Evolutionary conservation across 371 early-diverging fungal species (phyloP).

Genomic region (Mucor saturninus): DNA sequence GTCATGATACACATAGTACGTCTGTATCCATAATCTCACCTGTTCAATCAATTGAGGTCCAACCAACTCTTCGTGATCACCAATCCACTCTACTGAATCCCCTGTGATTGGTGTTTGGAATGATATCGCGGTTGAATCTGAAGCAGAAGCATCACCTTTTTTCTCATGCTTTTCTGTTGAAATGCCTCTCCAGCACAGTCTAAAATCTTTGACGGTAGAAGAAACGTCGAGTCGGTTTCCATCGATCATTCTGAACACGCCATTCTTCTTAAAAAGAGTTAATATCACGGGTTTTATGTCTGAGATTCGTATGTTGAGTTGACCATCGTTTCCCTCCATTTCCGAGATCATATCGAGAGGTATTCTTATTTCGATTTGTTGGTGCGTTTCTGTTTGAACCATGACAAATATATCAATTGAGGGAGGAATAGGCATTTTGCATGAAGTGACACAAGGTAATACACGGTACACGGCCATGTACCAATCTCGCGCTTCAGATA

Average conservation of each 20-base stretch:
- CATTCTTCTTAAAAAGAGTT: slow-evolving; percentile 6
- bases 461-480: slow-evolving; percentile 42
- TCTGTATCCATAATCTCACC: background rate
- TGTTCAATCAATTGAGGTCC: slow-evolving; percentile 26
- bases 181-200: slow-evolving; percentile 15
- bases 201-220: slow-evolving; percentile 2
- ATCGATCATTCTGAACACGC: background rate
- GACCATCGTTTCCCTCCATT: background rate
- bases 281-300: slow-evolving; percentile 10
- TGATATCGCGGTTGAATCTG: background rate
- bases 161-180: background rate
- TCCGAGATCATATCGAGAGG: slow-evolving; percentile 12
- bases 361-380: slow-evolving; percentile 9
- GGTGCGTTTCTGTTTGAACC: background rate
- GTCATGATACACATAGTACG: too few relatives aligned
- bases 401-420: slow-evolving; percentile 23
- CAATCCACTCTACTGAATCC: slow-evolving; percentile 12
- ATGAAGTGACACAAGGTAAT: slow-evolving; percentile 23
- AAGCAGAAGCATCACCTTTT: background rate
- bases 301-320: slow-evolving; percentile 1
- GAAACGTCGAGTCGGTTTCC: background rate
- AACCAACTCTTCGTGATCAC: slow-evolving; percentile 7
- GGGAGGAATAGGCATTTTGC: slow-evolving; percentile 23
- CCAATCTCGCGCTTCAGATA: slow-evolving; percentile 38
- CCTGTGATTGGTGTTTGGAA: background rate